Base-by-base conservation (phyloP, 2,329 filamentous ascomycete genomes). In the Colletotrichum sp. region DNA sequence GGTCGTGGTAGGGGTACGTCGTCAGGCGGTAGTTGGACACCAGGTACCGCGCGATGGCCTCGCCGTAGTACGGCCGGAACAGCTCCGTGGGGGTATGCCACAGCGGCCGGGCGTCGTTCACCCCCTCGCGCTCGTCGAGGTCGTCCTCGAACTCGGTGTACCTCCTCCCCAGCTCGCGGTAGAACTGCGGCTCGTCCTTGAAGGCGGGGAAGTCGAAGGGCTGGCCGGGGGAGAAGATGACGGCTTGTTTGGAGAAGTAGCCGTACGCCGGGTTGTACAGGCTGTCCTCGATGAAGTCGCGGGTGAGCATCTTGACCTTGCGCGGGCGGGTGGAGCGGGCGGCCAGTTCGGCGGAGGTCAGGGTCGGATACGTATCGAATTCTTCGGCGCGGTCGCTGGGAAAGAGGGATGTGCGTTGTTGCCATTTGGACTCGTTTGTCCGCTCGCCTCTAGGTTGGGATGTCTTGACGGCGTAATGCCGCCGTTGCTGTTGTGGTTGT, bases 31-130 rank as follows among this genome's bases (percentile, higher is more conserved):
- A 99, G 86, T 99, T 98, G 77, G 95, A 93, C 77, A 98, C 93
- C 58, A 99, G 91, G 83, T 98, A 98, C 24, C 96, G 93, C n/a
- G 96, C 97, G 78, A 99, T 95, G 38, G 97, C 95, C 87, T 99
- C 96, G 81, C 96, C 97, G 82, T 99, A 99, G 84, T 96, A 97
- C 0, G 97, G 97, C 36, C 95, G 91, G 86, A 99, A 99, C 24
- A 99, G 91, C 86, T 99, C 97, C 0, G 97, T 99, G 0, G 97
- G 97, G 15, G 97, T 99, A 83, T 99, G 97, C 97, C 97, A 99
- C 59, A 99, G 88, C 86, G 99, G 97, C 12, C 97, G 92, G 54
- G 94, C 93, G 62, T 85, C 94, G 69, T 94, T 91, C 76, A 93
- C 91, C 66, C 84, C 84, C 27, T 93, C 87, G 72, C 90, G 88